Evolutionary conservation across 371 early-diverging fungal species (phyloP), one percentile per base, ranked within the genome.

Genomic region (Mycotypha africana): DNA sequence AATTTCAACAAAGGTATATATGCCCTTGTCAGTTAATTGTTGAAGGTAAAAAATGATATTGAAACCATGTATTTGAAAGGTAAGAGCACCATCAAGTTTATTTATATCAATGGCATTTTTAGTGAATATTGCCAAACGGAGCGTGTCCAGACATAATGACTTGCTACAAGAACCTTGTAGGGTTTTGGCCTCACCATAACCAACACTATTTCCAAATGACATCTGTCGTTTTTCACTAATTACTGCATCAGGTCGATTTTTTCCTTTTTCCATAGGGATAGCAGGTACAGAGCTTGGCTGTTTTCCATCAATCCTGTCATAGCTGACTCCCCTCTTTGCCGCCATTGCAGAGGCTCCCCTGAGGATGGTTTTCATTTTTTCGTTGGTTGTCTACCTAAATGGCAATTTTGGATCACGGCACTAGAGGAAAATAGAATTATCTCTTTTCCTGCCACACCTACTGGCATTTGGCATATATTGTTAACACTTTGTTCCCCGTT

Each of bases 61-160:
- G 43, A 58, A 52, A 49, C 39, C 53, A 43, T 53, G 53, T 0
- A 58, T 58, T 53, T 58, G 50, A 43, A 53, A 52, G 24, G 53
- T 53, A 37, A 58, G 42, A 34, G 58, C 53, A 35, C 49, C 58
- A 45, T 58, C 53, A 31, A 58, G 36, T 44, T 49, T 58, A 25
- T 49, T 45, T 20, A 58, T 34, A 45, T 53, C 58, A 53, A 53
- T 53, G 39, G 58, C 53, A 58, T 58, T 49, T 53, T 53, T 58
- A 35, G 42, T 49, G 11, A 58, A 58, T 34, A 46, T 53, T 15
- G 42, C 50, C 47, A 58, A 49, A 42, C 58, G 58, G 31, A 58
- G 50, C 3, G 42, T 30, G 11, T 42, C 20, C 20, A 42, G 5
- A 28, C 30, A 42, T 4, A 42, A 28, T 21, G 14, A 38, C 30